Conservation (phyloP, 306 rosid genomes). For the Cucumis hystrix region DNA sequence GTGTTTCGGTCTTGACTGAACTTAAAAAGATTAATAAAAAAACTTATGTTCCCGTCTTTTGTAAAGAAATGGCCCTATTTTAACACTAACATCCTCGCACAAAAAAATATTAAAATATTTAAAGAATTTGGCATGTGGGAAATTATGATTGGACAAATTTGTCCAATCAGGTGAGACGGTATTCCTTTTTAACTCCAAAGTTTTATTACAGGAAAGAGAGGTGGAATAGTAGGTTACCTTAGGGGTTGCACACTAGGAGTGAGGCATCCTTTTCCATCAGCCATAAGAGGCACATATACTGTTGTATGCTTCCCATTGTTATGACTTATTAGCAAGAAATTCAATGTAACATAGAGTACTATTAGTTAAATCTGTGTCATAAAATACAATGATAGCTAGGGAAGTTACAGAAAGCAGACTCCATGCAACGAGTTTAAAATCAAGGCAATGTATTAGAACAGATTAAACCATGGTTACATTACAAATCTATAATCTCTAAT, state of each 20-base stretch:
- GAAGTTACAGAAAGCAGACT: slow-evolving; percentile 28
- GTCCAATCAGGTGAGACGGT: no score
- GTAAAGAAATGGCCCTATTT: no score
- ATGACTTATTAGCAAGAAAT: slow-evolving; percentile 41
- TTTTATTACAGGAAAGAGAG: neutral
- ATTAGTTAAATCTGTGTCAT: slow-evolving; percentile 35
- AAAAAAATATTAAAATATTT: no score
- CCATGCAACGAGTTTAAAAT: neutral
- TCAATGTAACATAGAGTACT: slow-evolving; percentile 20
- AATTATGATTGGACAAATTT: no score
- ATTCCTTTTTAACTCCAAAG: neutral
- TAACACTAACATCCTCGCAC: no score
- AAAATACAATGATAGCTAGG: slow-evolving; percentile 75
- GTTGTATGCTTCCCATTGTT: slow-evolving; percentile 78
- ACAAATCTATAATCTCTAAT: neutral
- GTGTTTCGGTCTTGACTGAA: no score
- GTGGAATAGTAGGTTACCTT: neutral
- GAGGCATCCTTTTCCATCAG: no score
- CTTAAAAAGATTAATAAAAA: no score
- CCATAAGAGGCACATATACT: slow-evolving; percentile 19
- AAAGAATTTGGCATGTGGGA: no score
- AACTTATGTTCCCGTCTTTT: no score
- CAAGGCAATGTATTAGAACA: neutral
- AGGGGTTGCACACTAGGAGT: neutral
- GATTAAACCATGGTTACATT: neutral